Base-by-base conservation (phyloP, 164 flowering plant genomes). In the Dillenia turbinata region DNA sequence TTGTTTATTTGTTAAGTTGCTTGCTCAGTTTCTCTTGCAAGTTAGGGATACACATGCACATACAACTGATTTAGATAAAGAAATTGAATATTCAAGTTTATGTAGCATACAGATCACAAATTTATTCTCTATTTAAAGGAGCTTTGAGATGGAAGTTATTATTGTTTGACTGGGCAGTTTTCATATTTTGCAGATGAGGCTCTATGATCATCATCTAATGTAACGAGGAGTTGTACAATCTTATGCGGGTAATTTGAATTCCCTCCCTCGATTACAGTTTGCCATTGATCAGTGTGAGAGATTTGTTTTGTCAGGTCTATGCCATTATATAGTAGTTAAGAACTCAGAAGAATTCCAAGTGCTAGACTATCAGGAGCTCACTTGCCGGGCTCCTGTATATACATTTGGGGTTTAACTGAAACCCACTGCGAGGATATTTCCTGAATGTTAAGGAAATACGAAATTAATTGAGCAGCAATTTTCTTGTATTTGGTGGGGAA, bases 271-370 rank as follows among this genome's bases (percentile, higher is more conserved):
- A 50, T 62, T 87, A 59, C 85, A 82, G 66, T 79, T 93, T 66
- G 95, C 86, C 49, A 83, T 91, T 44, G 95, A 93, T 73, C 87
- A 85, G 53, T 76, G 80, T 57, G 98, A 90, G 77, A 80, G 81
- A 74, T 77, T 87, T 63, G 65, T 93, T 16, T 70, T 87, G 76
- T 83, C 98, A 79, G 98, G 98, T 90, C 49, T 40, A 17, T 61
- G 52, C 12, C 57, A 14, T 56, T 59, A 49, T 17, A 46, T 0
- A 70, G 63, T 44, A 51, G 54, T 52, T 15, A 26, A 50, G 22
- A 49, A 12, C 13, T 47, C 44, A 47, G 44, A 15, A 12, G 12
- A 19, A 12, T 22, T 53, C 19, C 67, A 52, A 52, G 10, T 26
- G 3, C 33, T 26, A 2, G 33, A 2, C 33, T 2, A 26, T 26